Evolutionary conservation across 306 rosid genomes (phyloP).

Genomic region (Cucurbita argyrosperma): DNA sequence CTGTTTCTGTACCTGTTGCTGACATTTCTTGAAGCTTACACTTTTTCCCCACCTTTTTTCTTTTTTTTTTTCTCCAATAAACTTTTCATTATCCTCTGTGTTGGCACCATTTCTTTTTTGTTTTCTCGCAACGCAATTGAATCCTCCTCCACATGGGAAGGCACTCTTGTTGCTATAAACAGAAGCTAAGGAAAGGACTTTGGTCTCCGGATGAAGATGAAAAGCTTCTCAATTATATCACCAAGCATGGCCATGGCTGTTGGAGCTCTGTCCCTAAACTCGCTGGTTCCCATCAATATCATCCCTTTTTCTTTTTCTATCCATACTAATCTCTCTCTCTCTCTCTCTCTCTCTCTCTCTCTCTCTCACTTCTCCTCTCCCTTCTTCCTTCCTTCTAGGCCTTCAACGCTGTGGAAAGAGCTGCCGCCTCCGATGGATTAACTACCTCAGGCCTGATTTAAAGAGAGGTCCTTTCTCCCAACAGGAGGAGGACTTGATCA

Average conservation of each 20-base stretch:
- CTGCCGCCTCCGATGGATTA: slow-evolving; percentile 47
- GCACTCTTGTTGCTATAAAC: slow-evolving; percentile 33
- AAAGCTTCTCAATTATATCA: slow-evolving; percentile 29
- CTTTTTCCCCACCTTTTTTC: background rate
- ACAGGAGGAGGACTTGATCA: slow-evolving; percentile 38
- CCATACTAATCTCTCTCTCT: too few relatives aligned
- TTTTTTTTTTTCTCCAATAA: too few relatives aligned
- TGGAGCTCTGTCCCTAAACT: slow-evolving; percentile 49
- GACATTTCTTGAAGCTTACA: background rate
- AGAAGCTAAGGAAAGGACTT: slow-evolving; percentile 38
- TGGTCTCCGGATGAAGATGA: slow-evolving; percentile 60
- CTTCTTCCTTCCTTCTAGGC: slow-evolving; percentile 4
- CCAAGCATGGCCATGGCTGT: slow-evolving; percentile 33
- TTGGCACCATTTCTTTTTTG: too few relatives aligned
- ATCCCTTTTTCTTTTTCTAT: too few relatives aligned
- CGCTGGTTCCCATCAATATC: slow-evolving; percentile 17
- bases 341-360: background rate
- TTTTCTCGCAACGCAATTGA: too few relatives aligned
- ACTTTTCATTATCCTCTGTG: too few relatives aligned
- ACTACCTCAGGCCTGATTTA: slow-evolving; percentile 39
- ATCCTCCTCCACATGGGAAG: slow-evolving; percentile 10
- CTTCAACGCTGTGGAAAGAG: slow-evolving; percentile 44
- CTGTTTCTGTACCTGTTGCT: background rate
- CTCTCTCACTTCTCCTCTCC: background rate
- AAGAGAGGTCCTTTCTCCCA: slow-evolving; percentile 33